Evolutionary conservation across 305 asterid genomes (phyloP), one percentile per base, ranked within the genome.

Genomic region (Solanum aculeatissimum): DNA sequence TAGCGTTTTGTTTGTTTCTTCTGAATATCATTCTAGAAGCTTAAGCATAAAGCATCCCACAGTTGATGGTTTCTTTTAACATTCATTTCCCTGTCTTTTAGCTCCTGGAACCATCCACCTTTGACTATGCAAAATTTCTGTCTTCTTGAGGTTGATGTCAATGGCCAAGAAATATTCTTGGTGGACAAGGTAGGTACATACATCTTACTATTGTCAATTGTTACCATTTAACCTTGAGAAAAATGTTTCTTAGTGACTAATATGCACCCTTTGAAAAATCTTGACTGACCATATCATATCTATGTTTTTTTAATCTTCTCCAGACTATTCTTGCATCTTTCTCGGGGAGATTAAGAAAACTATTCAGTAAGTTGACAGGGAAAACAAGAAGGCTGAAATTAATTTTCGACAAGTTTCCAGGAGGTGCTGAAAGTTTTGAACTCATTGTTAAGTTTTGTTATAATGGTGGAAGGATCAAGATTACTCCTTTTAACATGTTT

Each of bases 341-440:
- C 85, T 93, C 95, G 4, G 92, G 92, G 19, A 91, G 86, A 84
- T 45, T 93, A 9, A 83, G 87, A 69, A 85, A 84, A 80, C 18
- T 92, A 69, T 88, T 93, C 80, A 42, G 84, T 55, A 86, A 87
- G 63, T 88, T 85, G 69, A 69, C 53, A n/a, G 66, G 83, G 32
- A 66, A 42, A 25, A 38, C 83, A 27, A 45, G 32, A 51, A 90
- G 91, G 32, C 65, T 88, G 71, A 92, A 91, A 82, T 58, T 93
- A 43, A 80, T 93, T 38, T 89, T 93, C 89, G 84, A 91, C 79
- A 94, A 89, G 23, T 93, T 93, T 66, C 97, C 97, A 4, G 95
- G 94, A 38, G 97, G 94, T 8, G 88, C 93, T 9, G 91, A 89
- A 65, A 91, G 91, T 1, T 90, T 93, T 69, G 95, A 93, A 85